Percentiles rank a stretch among this genome's conserved stretches.
These are phyloP conservation scores for Pilaira anomala DNA, from an alignment of 192 early-diverging fungal species.

Conservation along the genomic window DNA sequence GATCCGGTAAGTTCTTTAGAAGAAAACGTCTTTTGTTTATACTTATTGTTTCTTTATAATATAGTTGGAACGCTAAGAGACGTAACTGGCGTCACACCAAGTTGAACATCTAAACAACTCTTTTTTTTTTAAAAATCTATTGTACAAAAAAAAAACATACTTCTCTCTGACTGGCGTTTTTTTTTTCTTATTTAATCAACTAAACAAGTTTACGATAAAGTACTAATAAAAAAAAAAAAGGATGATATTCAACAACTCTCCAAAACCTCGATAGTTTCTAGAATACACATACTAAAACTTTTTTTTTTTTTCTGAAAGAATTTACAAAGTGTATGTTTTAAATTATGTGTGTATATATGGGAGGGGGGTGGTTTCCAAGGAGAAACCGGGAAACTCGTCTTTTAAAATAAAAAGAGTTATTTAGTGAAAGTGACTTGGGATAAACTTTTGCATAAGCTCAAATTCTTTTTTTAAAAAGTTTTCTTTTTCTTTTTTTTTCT, in stretches of 20 bases:
- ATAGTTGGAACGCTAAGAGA: conserved; percentile 97
- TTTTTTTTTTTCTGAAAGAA: not conserved
- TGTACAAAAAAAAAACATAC: no score
- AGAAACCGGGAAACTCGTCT: no score
- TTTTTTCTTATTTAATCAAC: not conserved
- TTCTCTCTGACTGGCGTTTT: not conserved
- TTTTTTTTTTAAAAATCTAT: not conserved
- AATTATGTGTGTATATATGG: no score
- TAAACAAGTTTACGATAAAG: not conserved
- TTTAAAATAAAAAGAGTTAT: no score
- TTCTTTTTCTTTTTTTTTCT: not conserved
- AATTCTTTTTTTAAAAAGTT: no score
- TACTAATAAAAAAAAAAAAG: not conserved
- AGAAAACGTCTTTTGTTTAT: not conserved
- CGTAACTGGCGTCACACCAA: conserved; percentile 99
- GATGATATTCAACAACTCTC: not conserved
- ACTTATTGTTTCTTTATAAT: not conserved
- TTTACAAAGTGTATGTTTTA: no score
- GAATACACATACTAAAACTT: no score
- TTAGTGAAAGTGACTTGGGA: no score
- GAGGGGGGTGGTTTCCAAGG: no score
- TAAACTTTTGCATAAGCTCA: no score
- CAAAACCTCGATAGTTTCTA: no score
- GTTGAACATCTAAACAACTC: conserved; percentile 81
- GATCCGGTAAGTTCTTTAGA: conserved; percentile 59